Evolutionary conservation across 345 rosid genomes (phyloP).

Genomic region (Diplotaxis tenuifolia): DNA sequence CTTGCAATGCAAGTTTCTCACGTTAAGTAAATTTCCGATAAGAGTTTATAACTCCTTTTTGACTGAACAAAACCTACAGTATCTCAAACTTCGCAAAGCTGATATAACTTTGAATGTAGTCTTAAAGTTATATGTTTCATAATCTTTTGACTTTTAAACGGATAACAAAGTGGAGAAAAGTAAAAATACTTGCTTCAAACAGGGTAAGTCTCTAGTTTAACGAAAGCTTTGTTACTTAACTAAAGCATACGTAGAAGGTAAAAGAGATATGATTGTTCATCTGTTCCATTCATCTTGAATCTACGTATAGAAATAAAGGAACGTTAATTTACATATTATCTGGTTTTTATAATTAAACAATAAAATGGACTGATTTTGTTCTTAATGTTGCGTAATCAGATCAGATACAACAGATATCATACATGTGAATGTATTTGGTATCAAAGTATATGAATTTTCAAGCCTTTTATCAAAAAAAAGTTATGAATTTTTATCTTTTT

Average conservation of each 20-base stretch:
- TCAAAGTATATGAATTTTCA: neutral
- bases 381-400: conserved; percentile 7
- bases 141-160: conserved; percentile 1
- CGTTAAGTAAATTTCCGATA: conserved; percentile 21
- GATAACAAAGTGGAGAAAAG: conserved; percentile 7
- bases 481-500: neutral
- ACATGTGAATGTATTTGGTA: neutral
- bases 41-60: conserved; percentile 1
- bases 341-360: neutral
- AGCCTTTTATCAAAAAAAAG: no score
- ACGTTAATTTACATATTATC: neutral
- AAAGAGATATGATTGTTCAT: conserved; percentile 19
- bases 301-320: neutral
- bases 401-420: neutral
- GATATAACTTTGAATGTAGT: neutral
- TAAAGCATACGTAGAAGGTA: conserved; percentile 12
- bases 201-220: conserved; percentile 20
- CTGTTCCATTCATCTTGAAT: conserved; percentile 18
- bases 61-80: neutral
- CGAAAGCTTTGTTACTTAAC: conserved; percentile 29
- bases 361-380: neutral
- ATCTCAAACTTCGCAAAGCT: neutral
- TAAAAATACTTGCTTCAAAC: conserved; percentile 5
- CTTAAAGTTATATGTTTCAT: conserved; percentile 15
- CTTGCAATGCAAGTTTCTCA: conserved; percentile 19